A percentile compares a stretch with the other conserved stretches of the same genome.
phyloP scores from a whole-genome alignment of 225 moss, liverwort and hornwort genomes.

The Sphagnum contortum region DNA sequence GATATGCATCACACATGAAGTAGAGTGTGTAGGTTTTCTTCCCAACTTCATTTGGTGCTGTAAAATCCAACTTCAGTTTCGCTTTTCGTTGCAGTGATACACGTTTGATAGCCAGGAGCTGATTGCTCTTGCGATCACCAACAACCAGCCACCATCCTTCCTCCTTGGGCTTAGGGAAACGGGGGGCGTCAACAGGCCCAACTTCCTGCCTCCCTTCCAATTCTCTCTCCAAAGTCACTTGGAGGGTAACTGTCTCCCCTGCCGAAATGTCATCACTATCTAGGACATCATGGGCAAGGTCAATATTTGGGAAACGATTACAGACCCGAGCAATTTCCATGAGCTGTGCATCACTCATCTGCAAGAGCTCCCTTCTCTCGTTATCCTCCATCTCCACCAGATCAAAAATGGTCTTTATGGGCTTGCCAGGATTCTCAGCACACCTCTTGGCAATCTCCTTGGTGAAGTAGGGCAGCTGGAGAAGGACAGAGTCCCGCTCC shows the following conservation, averaged over 20 bases:
- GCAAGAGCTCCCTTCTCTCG: conserved; percentile 75
- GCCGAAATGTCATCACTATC: conserved; percentile 79
- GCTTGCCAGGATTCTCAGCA: conserved; percentile 70
- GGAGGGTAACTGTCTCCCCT: conserved; percentile 81
- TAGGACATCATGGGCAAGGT: conserved; percentile 66
- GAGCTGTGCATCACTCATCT: conserved; percentile 69
- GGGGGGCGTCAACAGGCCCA: conserved; percentile 78
- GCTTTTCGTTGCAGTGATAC: conserved; percentile 76
- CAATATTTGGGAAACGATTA: conserved; percentile 89
- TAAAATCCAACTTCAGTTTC: conserved; percentile 75
- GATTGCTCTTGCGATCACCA: conserved; percentile 78
- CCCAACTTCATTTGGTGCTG: conserved; percentile 62
- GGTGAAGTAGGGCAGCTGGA: conserved; percentile 84
- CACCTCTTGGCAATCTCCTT: conserved; percentile 87
- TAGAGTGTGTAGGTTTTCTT: conserved; percentile 74
- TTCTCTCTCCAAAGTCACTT: conserved; percentile 80
- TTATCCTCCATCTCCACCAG: conserved; percentile 88
- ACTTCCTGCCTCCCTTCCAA: conserved; percentile 81
- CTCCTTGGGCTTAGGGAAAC: conserved; percentile 88
- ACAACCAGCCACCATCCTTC: conserved; percentile 99
- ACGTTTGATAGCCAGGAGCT: conserved; percentile 81
- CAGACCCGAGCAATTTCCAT: conserved; percentile 88
- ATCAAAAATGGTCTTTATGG: conserved; percentile 88
- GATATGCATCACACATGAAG: conserved; percentile 90
- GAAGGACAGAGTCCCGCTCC: conserved; percentile 85